A percentile compares a stretch with the other conserved stretches of the same genome.
These are phyloP conservation scores for Tolypocladium guangdongense DNA, from an alignment of 2,329 filamentous ascomycete species.

Conservation along the genomic window DNA sequence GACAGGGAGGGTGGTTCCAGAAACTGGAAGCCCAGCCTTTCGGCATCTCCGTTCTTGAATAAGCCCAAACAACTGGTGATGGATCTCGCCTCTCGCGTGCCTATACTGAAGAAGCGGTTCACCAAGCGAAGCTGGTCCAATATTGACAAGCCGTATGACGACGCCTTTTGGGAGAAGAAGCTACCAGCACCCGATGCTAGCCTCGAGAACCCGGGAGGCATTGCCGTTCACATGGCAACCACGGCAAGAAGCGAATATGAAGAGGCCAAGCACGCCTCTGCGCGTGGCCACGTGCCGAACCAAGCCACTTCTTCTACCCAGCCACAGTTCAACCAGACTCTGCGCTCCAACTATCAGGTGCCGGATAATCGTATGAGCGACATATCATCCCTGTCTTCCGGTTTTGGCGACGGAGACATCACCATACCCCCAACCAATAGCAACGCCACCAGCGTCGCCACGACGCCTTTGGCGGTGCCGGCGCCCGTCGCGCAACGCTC, in stretches of 20 bases:
- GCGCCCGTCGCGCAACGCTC: constrained; percentile 2
- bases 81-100: constrained; percentile 15
- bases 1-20: constrained; percentile 21
- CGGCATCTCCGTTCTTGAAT: neutral
- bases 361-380: constrained; percentile 31
- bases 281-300: neutral
- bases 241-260: constrained; percentile 2
- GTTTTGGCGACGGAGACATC: constrained; percentile 52
- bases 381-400: constrained; percentile 51
- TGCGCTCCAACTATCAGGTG: constrained; percentile 7
- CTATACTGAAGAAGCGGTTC: constrained; percentile 23
- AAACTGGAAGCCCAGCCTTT: constrained; percentile 13
- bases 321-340: constrained; percentile 6
- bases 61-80: constrained; percentile 4
- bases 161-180: constrained; percentile 5
- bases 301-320: constrained; percentile 3
- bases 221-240: constrained; percentile 6
- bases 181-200: neutral
- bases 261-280: neutral
- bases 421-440: constrained; percentile 26
- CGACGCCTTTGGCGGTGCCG: constrained; percentile 1
- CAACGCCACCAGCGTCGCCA: constrained; percentile 6
- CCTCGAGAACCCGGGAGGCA: neutral
- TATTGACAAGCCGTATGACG: constrained; percentile 17
- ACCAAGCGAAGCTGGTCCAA: constrained; percentile 22